Evolutionary conservation across 805 yeast genomes (phyloP).

Genomic region (Ogataea henricii): DNA sequence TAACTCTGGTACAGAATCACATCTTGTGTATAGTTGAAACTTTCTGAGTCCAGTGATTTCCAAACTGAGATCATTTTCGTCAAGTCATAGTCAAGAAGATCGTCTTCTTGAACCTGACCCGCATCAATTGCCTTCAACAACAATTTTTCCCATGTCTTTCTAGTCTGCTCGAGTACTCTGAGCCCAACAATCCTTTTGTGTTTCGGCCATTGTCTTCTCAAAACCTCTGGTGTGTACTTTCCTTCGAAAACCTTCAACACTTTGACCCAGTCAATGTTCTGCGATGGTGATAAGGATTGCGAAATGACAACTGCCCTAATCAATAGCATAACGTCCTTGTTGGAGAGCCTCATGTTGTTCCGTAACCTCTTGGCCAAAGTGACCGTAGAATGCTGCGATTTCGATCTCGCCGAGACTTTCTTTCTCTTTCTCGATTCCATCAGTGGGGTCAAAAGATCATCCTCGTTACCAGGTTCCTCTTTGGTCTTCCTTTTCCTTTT

Average conservation of each 20-base stretch:
- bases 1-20: conserved; percentile 38
- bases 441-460: conserved; percentile 30
- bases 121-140: conserved; percentile 59
- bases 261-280: conserved; percentile 63
- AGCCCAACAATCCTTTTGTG: conserved; percentile 60
- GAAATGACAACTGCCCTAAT: conserved; percentile 68
- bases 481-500: neutral
- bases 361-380: conserved; percentile 23
- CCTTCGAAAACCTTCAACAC: conserved; percentile 53
- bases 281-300: conserved; percentile 55
- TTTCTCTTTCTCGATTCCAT: conserved; percentile 35
- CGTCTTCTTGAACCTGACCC: conserved; percentile 50
- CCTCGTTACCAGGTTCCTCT: conserved; percentile 8
- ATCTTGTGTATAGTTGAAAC: conserved; percentile 33
- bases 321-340: conserved; percentile 52
- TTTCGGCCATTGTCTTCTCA: conserved; percentile 70
- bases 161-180: conserved; percentile 54
- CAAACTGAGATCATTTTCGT: conserved; percentile 60
- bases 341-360: conserved; percentile 25
- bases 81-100: conserved; percentile 54
- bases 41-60: conserved; percentile 47
- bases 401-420: conserved; percentile 22
- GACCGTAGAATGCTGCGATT: conserved; percentile 9
- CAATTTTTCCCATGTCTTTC: conserved; percentile 65
- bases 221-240: conserved; percentile 41